A percentile compares a stretch with the other conserved stretches of the same genome.
phyloP scores from a whole-genome alignment of 805 yeast species.

The Yamadazyma paraphyllophila region DNA sequence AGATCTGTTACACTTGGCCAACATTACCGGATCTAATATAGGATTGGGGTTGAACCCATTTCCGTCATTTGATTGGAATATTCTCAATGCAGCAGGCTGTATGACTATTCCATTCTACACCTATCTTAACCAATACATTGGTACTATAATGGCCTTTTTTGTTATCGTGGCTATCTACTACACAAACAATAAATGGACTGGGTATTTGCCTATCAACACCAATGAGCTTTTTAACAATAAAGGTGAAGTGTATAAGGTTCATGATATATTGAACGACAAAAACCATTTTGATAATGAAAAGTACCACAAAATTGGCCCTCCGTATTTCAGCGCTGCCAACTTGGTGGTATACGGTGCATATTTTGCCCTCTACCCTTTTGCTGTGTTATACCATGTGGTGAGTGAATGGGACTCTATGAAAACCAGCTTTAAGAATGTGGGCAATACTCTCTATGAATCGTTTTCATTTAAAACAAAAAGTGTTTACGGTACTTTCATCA shows the following conservation, averaged over 20 bases:
- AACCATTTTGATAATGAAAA: constrained; percentile 45
- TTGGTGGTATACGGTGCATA: constrained; percentile 57
- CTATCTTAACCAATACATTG: constrained; percentile 39
- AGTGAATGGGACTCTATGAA: constrained; percentile 46
- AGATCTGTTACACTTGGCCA: constrained; percentile 37
- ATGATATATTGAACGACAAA: constrained; percentile 42
- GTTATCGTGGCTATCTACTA: constrained; percentile 38
- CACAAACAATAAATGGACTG: constrained; percentile 50
- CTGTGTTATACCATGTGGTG: constrained; percentile 46
- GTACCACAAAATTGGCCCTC: constrained; percentile 59
- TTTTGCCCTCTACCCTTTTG: constrained; percentile 56
- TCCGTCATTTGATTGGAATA: constrained; percentile 46
- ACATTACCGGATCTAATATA: constrained; percentile 33
- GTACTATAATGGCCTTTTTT: constrained; percentile 32
- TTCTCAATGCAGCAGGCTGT: constrained; percentile 36
- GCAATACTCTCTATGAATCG: constrained; percentile 20
- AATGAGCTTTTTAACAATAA: constrained; percentile 51
- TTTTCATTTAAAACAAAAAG: constrained; percentile 18
- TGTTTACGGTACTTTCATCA: constrained; percentile 23
- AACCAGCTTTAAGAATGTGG: constrained; percentile 35
- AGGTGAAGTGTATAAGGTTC: constrained; percentile 48
- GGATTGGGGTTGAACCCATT: constrained; percentile 44
- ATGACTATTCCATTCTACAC: constrained; percentile 44
- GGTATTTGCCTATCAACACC: constrained; percentile 51
- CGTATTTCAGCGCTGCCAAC: constrained; percentile 63